Base-by-base conservation (phyloP, 371 early-diverging fungal genomes). In the Aphelidium insulamus region DNA sequence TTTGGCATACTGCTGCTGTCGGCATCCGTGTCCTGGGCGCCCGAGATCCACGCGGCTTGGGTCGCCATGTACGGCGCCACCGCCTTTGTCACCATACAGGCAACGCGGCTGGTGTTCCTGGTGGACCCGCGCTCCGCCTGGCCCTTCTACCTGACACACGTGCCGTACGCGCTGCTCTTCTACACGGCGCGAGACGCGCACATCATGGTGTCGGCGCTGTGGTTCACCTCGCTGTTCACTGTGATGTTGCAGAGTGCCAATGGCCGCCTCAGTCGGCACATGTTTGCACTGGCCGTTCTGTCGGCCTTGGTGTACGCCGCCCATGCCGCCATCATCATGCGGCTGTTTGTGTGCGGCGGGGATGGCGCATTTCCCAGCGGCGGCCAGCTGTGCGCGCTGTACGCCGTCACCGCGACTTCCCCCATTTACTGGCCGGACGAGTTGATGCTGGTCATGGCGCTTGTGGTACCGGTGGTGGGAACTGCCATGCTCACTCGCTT, bases 131-230 rank as follows among this genome's bases (percentile, higher is more conserved):
- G n/a, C n/a, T n/a, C n/a, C n/a, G n/a, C n/a, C n/a, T n/a, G n/a
- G n/a, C 36, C 36, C 1, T 26, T 44, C 31, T 45, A 43, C 40
- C 6, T 47, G 8, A 56, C 55, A 2, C 21, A 53, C n/a, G 8
- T 41, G 4, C 56, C 58, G 10, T 54, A 50, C 20, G 37, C 14
- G 5, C 14, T 42, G 22, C 24, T 57, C 8, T 41, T 50, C 7
- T 37, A 47, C 27, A 49, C 53, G 7, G 53, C 58, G 5, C 38
- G 58, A 5, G 52, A 56, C 28, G 45, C 45, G 3, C 58, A 58
- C 30, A 36, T 44, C 35, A 28, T 57, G 7, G 49, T 39, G n/a
- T 41, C 46, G 41, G 39, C 50, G 32, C 38, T 57, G 17, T 57
- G 57, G 57, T 43, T 30, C 17, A 43, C 45, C n/a, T 46, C 52